phyloP scores from a whole-genome alignment of 495 filamentous ascomycete genomes.

The Sordaria brevicollis region DNA sequence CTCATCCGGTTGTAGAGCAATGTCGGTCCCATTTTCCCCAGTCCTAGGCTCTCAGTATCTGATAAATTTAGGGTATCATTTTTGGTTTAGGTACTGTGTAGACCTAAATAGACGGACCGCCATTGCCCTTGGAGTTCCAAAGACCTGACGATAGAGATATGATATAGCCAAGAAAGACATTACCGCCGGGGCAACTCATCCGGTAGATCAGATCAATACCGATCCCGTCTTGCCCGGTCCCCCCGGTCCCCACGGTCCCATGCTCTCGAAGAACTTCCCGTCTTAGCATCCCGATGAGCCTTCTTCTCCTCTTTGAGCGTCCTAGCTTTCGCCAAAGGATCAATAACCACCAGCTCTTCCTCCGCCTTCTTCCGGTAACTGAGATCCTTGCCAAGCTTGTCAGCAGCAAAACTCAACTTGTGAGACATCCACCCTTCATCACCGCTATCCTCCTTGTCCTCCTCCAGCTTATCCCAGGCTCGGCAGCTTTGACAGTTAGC shows the following conservation, averaged over 20 bases:
- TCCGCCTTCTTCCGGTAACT: slow-evolving; percentile 81
- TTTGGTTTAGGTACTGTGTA: no score
- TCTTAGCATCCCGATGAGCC: slow-evolving; percentile 38
- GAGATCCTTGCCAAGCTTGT: slow-evolving; percentile 83
- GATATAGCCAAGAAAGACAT: background rate
- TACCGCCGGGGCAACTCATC: background rate
- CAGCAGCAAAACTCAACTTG: slow-evolving; percentile 73
- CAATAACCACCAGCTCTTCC: slow-evolving; percentile 87
- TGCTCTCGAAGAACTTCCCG: slow-evolving; percentile 39
- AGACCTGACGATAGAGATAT: no score
- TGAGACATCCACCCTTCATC: slow-evolving; percentile 61
- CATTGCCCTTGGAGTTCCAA: no score
- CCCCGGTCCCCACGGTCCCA: slow-evolving; percentile 42
- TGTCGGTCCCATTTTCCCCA: background rate
- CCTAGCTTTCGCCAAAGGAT: slow-evolving; percentile 76
- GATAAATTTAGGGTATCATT: no score
- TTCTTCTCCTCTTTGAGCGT: slow-evolving; percentile 56
- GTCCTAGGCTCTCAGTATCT: no score
- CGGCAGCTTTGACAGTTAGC: slow-evolving; percentile 84
- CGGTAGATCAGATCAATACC: background rate
- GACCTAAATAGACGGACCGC: no score
- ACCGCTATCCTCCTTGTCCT: slow-evolving; percentile 48
- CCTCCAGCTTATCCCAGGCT: slow-evolving; percentile 56
- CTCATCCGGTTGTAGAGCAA: background rate
- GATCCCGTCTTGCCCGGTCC: background rate